Conservation (phyloP, 768 basidiomycete species). For the Roridomyces roridus region DNA sequence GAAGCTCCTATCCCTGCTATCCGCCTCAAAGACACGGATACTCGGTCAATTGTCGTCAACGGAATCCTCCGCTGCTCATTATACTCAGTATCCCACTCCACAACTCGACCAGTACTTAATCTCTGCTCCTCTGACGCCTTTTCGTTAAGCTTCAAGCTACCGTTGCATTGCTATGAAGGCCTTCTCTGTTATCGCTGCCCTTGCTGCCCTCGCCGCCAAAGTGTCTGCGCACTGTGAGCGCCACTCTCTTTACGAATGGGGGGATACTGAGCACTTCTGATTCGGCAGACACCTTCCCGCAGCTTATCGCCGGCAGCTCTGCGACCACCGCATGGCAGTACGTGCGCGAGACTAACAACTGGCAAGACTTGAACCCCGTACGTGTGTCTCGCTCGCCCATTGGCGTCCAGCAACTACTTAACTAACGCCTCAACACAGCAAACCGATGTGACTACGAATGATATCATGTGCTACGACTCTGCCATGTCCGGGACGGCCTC, state of each 20-base stretch:
- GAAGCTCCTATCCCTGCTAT: no score
- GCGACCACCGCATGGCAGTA: constrained; percentile 28
- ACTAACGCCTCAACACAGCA: background rate
- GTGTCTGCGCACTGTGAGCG: constrained; percentile 15
- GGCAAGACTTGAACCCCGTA: constrained; percentile 13
- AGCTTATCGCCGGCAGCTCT: constrained; percentile 29
- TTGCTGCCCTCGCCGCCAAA: constrained; percentile 3
- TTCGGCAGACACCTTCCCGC: constrained; percentile 32
- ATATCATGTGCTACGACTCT: constrained; percentile 16
- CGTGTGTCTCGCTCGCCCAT: background rate
- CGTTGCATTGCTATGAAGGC: constrained; percentile 14
- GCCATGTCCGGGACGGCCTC: constrained; percentile 28
- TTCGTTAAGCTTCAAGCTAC: no score
- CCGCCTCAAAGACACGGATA: no score
- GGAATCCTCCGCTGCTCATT: background rate
- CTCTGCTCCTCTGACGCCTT: no score
- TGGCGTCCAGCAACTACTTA: background rate
- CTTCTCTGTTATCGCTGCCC: constrained; percentile 5
- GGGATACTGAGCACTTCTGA: background rate
- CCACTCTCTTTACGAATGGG: background rate
- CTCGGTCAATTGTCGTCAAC: background rate
- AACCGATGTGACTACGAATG: constrained; percentile 6
- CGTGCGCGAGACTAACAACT: constrained; percentile 27
- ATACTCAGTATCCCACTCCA: background rate
- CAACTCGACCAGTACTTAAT: background rate